Conservation (phyloP, 345 rosid species). For the Boechera stricta region DNA sequence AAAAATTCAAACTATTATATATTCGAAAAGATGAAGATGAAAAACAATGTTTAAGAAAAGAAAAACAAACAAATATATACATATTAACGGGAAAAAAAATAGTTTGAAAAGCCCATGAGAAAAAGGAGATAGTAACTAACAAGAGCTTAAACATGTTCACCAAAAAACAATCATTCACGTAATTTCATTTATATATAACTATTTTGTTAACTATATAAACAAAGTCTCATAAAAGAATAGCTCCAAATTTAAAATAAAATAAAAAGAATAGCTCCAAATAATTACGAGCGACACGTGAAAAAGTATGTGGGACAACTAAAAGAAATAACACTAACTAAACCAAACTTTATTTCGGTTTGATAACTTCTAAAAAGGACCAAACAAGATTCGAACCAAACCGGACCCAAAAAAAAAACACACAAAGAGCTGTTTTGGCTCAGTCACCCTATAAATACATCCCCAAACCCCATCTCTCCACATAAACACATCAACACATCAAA, state of each 20-base stretch:
- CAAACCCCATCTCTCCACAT: conserved; percentile 19
- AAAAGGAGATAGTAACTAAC: not conserved
- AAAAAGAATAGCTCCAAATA: not conserved
- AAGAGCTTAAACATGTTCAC: not conserved
- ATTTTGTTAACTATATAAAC: not conserved
- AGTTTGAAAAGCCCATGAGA: not conserved
- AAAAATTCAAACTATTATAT: not conserved
- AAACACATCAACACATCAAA: conserved; percentile 25
- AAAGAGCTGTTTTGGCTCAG: conserved; percentile 31
- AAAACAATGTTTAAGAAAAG: too few relatives aligned
- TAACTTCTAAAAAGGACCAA: conserved; percentile 12
- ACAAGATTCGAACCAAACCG: conserved; percentile 40
- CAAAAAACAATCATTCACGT: not conserved
- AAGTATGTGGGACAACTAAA: conserved; percentile 15
- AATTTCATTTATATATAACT: too few relatives aligned
- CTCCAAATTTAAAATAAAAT: too few relatives aligned
- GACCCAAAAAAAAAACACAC: not conserved
- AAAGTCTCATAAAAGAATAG: too few relatives aligned
- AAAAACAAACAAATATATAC: too few relatives aligned
- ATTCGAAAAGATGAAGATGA: not conserved
- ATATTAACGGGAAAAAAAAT: too few relatives aligned
- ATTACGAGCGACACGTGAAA: not conserved
- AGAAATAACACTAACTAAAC: conserved; percentile 18
- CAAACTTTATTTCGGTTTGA: conserved; percentile 20
- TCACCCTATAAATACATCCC: conserved; percentile 37